A percentile compares a stretch with the other conserved stretches of the same genome.
These are phyloP conservation scores for Magnolia kwangsiensis DNA, from an alignment of 164 flowering plant species.

Conservation along the genomic window DNA sequence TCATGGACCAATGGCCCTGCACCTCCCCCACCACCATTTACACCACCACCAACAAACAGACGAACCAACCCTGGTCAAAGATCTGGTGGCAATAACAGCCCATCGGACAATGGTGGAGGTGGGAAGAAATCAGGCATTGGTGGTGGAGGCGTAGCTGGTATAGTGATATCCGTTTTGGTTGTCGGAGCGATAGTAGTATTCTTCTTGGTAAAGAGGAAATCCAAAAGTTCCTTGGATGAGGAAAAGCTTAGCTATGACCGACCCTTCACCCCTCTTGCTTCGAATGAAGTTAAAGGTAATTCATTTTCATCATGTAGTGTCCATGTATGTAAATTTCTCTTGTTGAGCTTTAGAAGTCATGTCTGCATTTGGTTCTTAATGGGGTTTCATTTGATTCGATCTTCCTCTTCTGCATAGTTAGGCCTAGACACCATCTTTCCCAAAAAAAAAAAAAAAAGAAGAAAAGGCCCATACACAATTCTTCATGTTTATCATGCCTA, in stretches of 20 bases:
- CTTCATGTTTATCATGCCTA: too few relatives aligned
- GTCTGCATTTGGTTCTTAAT: background rate
- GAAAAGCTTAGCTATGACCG: conserved; percentile 65
- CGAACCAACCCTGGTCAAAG: conserved; percentile 28
- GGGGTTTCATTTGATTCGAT: too few relatives aligned
- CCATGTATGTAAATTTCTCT: background rate
- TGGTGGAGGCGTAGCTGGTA: conserved; percentile 83
- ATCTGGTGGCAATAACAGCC: conserved; percentile 32
- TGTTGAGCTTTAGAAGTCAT: background rate
- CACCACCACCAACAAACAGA: conserved; percentile 52
- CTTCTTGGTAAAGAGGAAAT: conserved; percentile 66
- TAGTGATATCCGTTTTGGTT: conserved; percentile 65
- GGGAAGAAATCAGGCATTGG: conserved; percentile 72
- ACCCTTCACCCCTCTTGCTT: conserved; percentile 59
- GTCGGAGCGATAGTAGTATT: conserved; percentile 76
- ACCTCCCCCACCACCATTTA: conserved; percentile 92
- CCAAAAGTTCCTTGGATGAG: conserved; percentile 47
- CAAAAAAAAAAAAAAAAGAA: too few relatives aligned
- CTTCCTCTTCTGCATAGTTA: background rate
- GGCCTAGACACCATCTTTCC: background rate
- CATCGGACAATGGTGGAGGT: conserved; percentile 33
- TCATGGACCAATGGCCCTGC: conserved; percentile 70
- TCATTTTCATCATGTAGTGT: background rate
- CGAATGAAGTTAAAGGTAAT: conserved; percentile 68
- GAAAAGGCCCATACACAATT: too few relatives aligned